Percentiles rank a stretch among this genome's conserved stretches.
Conservation (phyloP, 73 alveolate species). For the Paramecium bursaria region DNA sequence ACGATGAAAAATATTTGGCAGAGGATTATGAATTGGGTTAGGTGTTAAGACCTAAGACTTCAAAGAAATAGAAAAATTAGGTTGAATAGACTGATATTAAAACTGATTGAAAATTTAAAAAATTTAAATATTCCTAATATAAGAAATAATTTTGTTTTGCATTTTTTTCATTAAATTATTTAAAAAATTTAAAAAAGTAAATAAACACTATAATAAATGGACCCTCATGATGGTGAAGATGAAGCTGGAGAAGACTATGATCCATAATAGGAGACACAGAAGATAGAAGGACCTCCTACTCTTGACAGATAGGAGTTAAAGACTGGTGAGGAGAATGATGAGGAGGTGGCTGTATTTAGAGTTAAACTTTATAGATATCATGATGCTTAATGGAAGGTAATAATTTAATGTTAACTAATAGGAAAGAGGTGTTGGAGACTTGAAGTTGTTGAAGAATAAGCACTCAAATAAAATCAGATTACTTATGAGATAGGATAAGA, state of each 20-base stretch:
- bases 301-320: constrained; percentile 10
- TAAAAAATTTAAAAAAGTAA: no score
- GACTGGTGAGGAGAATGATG: constrained; percentile 82
- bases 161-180: no score
- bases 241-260: not conserved
- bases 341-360: constrained; percentile 73
- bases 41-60: no score
- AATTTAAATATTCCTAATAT: no score
- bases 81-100: no score
- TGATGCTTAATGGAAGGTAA: constrained; percentile 78
- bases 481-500: constrained; percentile 81
- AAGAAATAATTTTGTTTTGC: no score
- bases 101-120: no score
- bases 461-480: constrained; percentile 72
- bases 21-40: constrained; percentile 38
- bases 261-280: not conserved
- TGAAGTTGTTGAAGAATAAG: constrained; percentile 79
- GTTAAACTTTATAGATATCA: constrained; percentile 76
- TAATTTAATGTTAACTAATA: not conserved
- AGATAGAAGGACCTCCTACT: constrained; percentile 7
- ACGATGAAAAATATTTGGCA: constrained; percentile 36
- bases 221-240: not conserved
- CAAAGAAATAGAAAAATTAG: no score
- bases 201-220: no score
- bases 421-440: constrained; percentile 88